Evolutionary conservation across 78 protist genomes (phyloP).

Genomic region (Speleostelium caveatum): DNA sequence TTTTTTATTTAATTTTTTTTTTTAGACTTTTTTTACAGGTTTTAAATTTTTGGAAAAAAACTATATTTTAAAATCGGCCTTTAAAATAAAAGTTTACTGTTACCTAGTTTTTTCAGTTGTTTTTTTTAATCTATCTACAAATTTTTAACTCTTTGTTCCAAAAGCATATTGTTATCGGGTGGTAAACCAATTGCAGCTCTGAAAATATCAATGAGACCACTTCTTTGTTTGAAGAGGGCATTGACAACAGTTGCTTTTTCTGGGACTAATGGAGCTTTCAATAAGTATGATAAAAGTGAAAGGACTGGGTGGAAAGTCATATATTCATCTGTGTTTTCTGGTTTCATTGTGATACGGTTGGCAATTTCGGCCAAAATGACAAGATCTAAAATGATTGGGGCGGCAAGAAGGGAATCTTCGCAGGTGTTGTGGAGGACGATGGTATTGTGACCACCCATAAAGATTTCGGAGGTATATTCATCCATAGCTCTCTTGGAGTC

Average conservation of each 20-base stretch:
- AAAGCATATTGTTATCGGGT: conserved; percentile 95
- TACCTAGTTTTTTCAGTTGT: too few species aligned
- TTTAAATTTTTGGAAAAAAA: too few species aligned
- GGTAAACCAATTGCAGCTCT: conserved; percentile 97
- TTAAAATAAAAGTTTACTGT: too few species aligned
- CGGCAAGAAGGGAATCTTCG: conserved; percentile 98
- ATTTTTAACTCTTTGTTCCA: conserved; percentile 89
- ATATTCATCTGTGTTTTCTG: conserved; percentile 64
- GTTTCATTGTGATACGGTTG: conserved; percentile 85
- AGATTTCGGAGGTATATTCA: conserved; percentile 97
- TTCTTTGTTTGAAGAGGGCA: conserved; percentile 97
- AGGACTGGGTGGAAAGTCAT: conserved; percentile 91
- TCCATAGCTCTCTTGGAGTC: conserved; percentile 99
- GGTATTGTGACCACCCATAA: conserved; percentile 98
- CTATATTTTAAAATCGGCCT: too few species aligned
- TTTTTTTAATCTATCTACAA: too few species aligned
- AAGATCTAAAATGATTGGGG: conserved; percentile 99
- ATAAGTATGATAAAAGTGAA: conserved; percentile 90
- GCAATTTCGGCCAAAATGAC: conserved; percentile 93
- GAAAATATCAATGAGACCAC: conserved; percentile 92
- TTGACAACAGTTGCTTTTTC: conserved; percentile 96
- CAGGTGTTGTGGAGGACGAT: conserved; percentile 93
- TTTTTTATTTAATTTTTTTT: too few species aligned
- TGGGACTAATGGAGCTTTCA: conserved; percentile 98
- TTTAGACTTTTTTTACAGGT: too few species aligned